Base-by-base conservation (phyloP, 23 red algal genomes). In the Gracilariopsis chorda region DNA sequence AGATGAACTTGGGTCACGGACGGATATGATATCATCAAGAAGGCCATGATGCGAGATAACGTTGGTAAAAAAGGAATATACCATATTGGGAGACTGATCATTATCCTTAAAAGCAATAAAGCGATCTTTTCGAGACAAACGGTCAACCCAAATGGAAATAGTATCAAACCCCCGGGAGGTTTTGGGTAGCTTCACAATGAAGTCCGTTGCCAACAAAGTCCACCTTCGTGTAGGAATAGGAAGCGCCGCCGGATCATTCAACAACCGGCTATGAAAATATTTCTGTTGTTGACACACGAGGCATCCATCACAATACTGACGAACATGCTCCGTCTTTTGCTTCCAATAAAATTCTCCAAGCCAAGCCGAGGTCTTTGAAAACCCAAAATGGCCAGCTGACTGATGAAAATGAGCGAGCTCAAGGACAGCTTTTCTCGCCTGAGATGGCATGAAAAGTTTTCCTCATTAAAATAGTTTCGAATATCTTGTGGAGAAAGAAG, bases 261-360 rank as follows among this genome's bases (percentile, higher is more conserved):
- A 43, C 69, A 37, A 25, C 5, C 40, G 7, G 33, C 25, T 21
- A 76, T 76, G 6, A 5, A 39, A 75, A 37, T 39, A 27, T 37
- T 75, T 75, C 8, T 75, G 40, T 39, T 7, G 4, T 37, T 75
- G 69, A 75, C 7, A 46, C 34, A 35, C 40, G 10, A 75, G 32
- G 43, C 34, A 75, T 39, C 69, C 69, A 10, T 75, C 69, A 75
- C 41, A 75, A 75, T 75, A 46, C 25, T 75, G 29, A 37, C 41
- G 69, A 46, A 75, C 69, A 75, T 75, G 28, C 41, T 7, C 21
- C 28, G 28, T 75, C 25, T 75, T 75, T 39, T 75, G 69, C 27
- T 75, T 75, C 69, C 7, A 75, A 75, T 46, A 37, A 6, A 7
- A 46, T 27, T 75, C 40, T 7, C 25, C 19, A 37, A 75, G 27